A percentile compares a stretch with the other conserved stretches of the same genome.
phyloP scores from a whole-genome alignment of 192 early-diverging fungal species.

The Oehlia diaphana region DNA sequence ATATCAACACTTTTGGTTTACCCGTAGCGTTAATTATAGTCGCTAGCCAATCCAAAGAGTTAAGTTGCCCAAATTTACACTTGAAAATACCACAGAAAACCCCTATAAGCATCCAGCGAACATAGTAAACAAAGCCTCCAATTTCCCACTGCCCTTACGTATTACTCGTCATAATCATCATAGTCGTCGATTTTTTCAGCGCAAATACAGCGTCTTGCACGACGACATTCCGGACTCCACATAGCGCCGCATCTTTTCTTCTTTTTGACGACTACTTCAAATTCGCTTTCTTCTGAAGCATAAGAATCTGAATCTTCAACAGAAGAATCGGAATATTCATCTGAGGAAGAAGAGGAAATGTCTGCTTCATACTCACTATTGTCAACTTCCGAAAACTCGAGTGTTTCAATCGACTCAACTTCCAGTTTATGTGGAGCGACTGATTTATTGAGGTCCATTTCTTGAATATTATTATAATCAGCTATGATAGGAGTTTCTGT shows the following conservation, averaged over 20 bases:
- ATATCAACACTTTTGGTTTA: background rate
- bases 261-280: background rate
- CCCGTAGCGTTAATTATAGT: background rate
- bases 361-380: slow-evolving; percentile 2
- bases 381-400: background rate
- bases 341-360: background rate
- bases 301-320: background rate
- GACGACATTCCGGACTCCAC: slow-evolving; percentile 11
- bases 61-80: background rate
- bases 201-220: slow-evolving; percentile 14
- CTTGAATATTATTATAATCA: background rate
- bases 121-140: background rate
- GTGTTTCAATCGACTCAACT: background rate
- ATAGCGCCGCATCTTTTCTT: slow-evolving; percentile 7
- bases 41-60: background rate
- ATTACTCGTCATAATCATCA: background rate
- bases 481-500: background rate
- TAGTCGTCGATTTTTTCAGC: background rate
- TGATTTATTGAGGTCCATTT: background rate
- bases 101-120: background rate
- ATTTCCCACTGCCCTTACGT: background rate
- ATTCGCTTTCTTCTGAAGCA: background rate
- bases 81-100: background rate
- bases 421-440: background rate
- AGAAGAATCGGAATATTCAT: background rate